phyloP scores from a whole-genome alignment of 1,139 yeast genomes.

The Petasospora fabianii region DNA sequence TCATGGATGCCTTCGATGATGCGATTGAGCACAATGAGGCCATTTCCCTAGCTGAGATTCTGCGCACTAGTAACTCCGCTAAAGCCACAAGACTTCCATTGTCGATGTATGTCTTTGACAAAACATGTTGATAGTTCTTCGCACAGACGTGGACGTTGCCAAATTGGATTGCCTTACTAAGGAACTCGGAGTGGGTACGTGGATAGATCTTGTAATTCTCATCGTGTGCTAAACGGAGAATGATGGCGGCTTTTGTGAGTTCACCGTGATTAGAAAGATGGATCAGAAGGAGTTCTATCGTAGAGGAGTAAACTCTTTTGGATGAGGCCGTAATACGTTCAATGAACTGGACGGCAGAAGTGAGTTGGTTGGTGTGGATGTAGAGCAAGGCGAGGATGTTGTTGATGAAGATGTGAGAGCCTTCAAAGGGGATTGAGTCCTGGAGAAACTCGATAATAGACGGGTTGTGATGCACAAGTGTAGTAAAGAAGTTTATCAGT shows the following conservation, averaged over 20 bases:
- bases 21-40: slow-evolving; percentile 10
- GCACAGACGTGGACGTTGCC: slow-evolving; percentile 6
- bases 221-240: slow-evolving; percentile 5
- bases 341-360: slow-evolving; percentile 11
- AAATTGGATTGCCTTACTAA: slow-evolving; percentile 12
- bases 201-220: slow-evolving; percentile 13
- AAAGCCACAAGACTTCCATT: slow-evolving; percentile 17
- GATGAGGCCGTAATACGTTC: neutral
- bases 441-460: neutral
- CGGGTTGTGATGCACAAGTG: neutral
- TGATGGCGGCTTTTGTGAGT: slow-evolving; percentile 8
- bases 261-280: slow-evolving; percentile 11
- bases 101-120: slow-evolving; percentile 12
- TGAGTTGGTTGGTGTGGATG: slow-evolving; percentile 5
- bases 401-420: neutral
- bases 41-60: slow-evolving; percentile 12
- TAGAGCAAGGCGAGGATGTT: slow-evolving; percentile 7
- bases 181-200: slow-evolving; percentile 13
- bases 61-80: slow-evolving; percentile 11
- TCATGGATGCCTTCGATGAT: slow-evolving; percentile 3
- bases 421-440: neutral
- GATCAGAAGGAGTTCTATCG: slow-evolving; percentile 18
- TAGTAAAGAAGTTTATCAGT: neutral
- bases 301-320: slow-evolving; percentile 1
- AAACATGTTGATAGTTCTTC: slow-evolving; percentile 8